phyloP scores from a whole-genome alignment of 306 rosid genomes.

The Luffa acutangula region DNA sequence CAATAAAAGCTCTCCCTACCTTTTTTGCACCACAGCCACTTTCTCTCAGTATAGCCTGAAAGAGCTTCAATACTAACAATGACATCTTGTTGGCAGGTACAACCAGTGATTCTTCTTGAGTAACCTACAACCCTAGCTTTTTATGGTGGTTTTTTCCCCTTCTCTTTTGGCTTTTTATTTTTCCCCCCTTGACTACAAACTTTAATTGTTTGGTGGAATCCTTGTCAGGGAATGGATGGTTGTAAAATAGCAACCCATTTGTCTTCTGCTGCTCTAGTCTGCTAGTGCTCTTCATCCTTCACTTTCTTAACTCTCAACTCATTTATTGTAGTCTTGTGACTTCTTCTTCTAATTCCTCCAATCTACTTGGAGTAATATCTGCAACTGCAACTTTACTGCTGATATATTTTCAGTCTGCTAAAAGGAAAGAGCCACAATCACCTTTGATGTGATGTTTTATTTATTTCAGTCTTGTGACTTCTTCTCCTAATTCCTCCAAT shows the following conservation, averaged over 20 bases:
- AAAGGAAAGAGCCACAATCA: conserved; percentile 11
- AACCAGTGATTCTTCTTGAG: conserved; percentile 25
- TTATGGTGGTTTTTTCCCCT: neutral
- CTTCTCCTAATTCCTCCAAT: conserved; percentile 23
- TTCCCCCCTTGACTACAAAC: conserved; percentile 13
- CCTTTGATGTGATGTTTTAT: conserved; percentile 13
- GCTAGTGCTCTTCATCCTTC: conserved; percentile 10
- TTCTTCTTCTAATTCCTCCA: conserved; percentile 22
- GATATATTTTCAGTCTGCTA: conserved; percentile 7
- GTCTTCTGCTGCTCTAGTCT: conserved; percentile 19
- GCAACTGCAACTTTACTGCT: neutral
- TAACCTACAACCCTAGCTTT: conserved; percentile 19
- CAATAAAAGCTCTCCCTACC: neutral
- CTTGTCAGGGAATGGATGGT: conserved; percentile 46
- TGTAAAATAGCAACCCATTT: conserved; percentile 23
- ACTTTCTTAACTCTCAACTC: conserved; percentile 12
- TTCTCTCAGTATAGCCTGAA: neutral
- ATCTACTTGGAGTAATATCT: conserved; percentile 23
- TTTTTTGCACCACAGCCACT: neutral
- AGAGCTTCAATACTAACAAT: conserved; percentile 10
- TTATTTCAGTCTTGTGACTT: conserved; percentile 8
- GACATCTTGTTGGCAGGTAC: conserved; percentile 41
- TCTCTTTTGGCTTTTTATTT: neutral
- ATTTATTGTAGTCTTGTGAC: conserved; percentile 8
- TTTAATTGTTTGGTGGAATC: conserved; percentile 53